Evolutionary conservation across 495 filamentous ascomycete genomes (phyloP), one percentile per base, ranked within the genome.

Genomic region (Aspergillus haitiensis): DNA sequence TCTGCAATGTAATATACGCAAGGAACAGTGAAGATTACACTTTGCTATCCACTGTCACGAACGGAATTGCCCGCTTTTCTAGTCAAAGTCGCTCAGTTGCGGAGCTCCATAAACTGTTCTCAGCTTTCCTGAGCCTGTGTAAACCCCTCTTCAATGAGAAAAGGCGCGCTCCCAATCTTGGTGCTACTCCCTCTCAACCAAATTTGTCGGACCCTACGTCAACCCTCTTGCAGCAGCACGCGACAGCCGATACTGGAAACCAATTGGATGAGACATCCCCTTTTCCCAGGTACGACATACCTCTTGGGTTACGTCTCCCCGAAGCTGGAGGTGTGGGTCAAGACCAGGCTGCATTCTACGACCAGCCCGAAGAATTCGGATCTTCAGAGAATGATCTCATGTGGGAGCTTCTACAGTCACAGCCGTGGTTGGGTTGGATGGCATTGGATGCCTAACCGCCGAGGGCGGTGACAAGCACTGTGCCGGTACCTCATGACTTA

Each of bases 1-100:
- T 74, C 45, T 74, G 71, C 40, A 74, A 74, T 18, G 68, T 74
- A 9, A 63, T 74, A 6, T 67, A 64, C 32, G 68, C 69, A 39
- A 69, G 68, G n/a, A 65, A 71, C 46, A 63, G 60, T 13, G 55
- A 63, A 48, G 71, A 74, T 47, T 73, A 65, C 37, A 55, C 60
- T 46, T 66, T 72, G 65, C 70, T 72, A 52, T 61, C 62, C 12
- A 64, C 62, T 1, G 68, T 68, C 45, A 70, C 70, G 8, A 62
- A 67, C 3, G 68, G 70, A 7, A 56, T 72, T 6, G 60, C 59
- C 31, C 70, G 64, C 47, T 72, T 72, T 45, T 59, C 61, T 18
- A 58, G 61, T 31, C 59, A 57, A 1, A 67, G 69, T 53, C 62
- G 61, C 9, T 67, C 66, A 0, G 67, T 72, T 32, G 66, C 64